Evolutionary conservation across 2,329 filamentous ascomycete species (phyloP).

Genomic region (Metarhizium anisopliae): DNA sequence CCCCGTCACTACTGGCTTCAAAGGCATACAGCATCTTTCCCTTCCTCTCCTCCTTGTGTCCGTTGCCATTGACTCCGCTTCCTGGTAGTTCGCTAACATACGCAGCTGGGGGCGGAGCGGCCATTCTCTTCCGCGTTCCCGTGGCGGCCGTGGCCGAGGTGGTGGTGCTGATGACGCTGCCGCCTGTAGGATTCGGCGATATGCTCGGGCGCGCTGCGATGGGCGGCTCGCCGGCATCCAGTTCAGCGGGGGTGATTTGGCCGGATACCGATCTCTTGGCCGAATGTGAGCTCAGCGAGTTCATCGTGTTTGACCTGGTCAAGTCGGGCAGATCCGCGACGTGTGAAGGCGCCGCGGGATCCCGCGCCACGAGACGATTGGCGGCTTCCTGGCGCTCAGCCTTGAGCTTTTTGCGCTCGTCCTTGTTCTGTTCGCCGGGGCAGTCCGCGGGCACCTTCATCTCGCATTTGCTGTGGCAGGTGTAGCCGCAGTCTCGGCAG

Average conservation of each 20-base stretch:
- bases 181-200: slow-evolving; percentile 14
- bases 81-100: slow-evolving; percentile 65
- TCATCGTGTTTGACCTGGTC: slow-evolving; percentile 79
- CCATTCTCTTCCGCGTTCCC: slow-evolving; percentile 51
- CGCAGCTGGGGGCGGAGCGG: slow-evolving; percentile 77
- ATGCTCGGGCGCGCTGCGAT: slow-evolving; percentile 14
- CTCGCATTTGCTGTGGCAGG: slow-evolving; percentile 96
- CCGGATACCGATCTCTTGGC: slow-evolving; percentile 51
- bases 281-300: slow-evolving; percentile 76
- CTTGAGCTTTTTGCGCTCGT: slow-evolving; percentile 92
- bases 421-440: slow-evolving; percentile 86
- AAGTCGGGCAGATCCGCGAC: slow-evolving; percentile 58
- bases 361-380: slow-evolving; percentile 46
- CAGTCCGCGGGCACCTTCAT: slow-evolving; percentile 98
- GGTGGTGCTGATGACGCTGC: slow-evolving; percentile 18
- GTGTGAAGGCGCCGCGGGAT: slow-evolving; percentile 29
- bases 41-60: slow-evolving; percentile 39
- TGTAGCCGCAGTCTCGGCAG: slow-evolving; percentile 93
- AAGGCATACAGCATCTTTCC: slow-evolving; percentile 90
- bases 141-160: too few species aligned
- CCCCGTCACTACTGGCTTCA: slow-evolving; percentile 69
- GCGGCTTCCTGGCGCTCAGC: slow-evolving; percentile 73
- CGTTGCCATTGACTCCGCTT: slow-evolving; percentile 33
- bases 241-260: slow-evolving; percentile 40
- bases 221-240: slow-evolving; percentile 27